Evolutionary conservation across 176 grass and related monocot species (phyloP), one percentile per base, ranked within the genome.

Genomic region (Cenchrus americanus): DNA sequence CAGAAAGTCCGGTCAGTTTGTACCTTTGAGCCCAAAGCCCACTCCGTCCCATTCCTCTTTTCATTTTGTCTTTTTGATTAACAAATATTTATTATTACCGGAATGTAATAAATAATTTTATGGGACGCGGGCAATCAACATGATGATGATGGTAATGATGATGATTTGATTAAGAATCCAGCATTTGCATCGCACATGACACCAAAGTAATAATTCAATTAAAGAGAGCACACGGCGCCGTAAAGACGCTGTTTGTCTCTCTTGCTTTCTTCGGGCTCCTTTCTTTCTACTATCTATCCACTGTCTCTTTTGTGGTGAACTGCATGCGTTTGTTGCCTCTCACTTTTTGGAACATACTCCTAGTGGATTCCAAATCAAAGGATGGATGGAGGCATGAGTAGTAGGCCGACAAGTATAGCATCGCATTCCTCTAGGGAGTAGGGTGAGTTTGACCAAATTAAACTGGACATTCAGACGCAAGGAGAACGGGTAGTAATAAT

Each of bases 171-270:
- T 73, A 84, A 27, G 34, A 55, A 14, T 17, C 5, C 62, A 57
- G 49, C 71, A 70, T 68, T 59, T 75, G 71, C 63, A 0, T 41
- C 18, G 37, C 78, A 67, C 78, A 82, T 75, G 70, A 41, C 61
- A 19, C 34, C 34, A 37, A 37, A 37, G 17, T 18, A 51, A 30
- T 18, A 51, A 30, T 30, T 30, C 27, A 1, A 6, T 40, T 37
- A 37, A 37, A 37, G 34, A 81, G 81, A 81, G 78, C 11, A 58
- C 11, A 58, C 14, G 5, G 37, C 69, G 63, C 78, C 49, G 37
- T 34, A 87, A 81, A 87, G 61, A 30, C 10, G 57, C 43, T 63
- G 81, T 78, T 85, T 85, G 83, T 85, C 83, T 85, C 65, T 62
- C 55, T 60, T 78, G 42, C 52, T 62, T 85, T 37, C 1, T 4